A percentile compares a stretch with the other conserved stretches of the same genome.
phyloP scores from a whole-genome alignment of 495 filamentous ascomycete genomes.

The Xylaria cubensis region DNA sequence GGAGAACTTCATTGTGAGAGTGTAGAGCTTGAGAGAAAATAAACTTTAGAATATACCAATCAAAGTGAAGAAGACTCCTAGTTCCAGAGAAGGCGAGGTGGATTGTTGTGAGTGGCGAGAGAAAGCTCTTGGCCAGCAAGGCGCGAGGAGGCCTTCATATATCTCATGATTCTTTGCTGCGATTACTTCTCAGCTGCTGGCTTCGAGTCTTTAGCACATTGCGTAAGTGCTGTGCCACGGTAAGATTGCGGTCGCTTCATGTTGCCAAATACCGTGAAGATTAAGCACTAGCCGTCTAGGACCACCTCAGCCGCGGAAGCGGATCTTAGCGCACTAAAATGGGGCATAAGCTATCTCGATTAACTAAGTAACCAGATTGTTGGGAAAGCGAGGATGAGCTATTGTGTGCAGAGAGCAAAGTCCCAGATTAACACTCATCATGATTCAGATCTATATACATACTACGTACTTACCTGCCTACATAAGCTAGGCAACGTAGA shows the following conservation, averaged over 20 bases:
- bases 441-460: not conserved
- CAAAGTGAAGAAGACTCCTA: not conserved
- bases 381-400: not conserved
- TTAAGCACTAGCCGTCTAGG: not conserved
- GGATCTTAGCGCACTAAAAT: not conserved
- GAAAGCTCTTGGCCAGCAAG: not conserved
- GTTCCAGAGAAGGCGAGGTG: not conserved
- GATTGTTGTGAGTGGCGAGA: constrained; percentile 8
- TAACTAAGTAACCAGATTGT: not conserved
- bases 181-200: not conserved
- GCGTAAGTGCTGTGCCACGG: not conserved
- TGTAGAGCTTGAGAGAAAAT: not conserved
- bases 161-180: not conserved
- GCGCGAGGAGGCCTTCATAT: constrained; percentile 12
- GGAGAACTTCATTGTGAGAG: constrained; percentile 25
- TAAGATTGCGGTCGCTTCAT: not conserved
- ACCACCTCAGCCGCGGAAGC: constrained; percentile 5
- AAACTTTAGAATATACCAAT: not conserved
- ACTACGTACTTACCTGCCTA: not conserved
- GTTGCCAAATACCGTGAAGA: constrained; percentile 1
- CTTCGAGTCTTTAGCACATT: not conserved
- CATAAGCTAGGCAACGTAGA: not conserved
- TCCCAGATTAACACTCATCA: not conserved
- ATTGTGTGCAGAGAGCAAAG: not conserved
- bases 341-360: not conserved